Evolutionary conservation across 1,284 basidiomycete species (phyloP).

Genomic region (Ceratobasidium sp.): DNA sequence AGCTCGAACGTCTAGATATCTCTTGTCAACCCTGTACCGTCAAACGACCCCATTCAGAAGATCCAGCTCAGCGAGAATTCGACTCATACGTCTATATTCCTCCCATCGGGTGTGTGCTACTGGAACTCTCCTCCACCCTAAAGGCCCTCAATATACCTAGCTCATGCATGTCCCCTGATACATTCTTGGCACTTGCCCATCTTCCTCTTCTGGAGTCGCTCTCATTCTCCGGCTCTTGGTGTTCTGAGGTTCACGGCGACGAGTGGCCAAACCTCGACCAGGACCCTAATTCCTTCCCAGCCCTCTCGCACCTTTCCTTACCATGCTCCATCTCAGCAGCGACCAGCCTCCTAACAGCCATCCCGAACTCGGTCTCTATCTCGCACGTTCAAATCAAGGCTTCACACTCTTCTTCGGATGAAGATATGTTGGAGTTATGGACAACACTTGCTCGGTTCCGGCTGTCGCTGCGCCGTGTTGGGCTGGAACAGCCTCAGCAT

Average conservation of each 20-base stretch:
- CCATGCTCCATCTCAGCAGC: slow-evolving; percentile 16
- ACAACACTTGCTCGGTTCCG: slow-evolving; percentile 25
- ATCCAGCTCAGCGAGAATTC: slow-evolving; percentile 3
- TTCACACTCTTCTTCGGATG: not conserved
- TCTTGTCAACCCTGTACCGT: slow-evolving; percentile 15
- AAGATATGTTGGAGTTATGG: slow-evolving; percentile 19
- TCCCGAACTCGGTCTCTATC: slow-evolving; percentile 1
- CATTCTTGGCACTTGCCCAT: slow-evolving; percentile 11
- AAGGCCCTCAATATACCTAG: slow-evolving; percentile 12
- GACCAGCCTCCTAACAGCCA: not conserved
- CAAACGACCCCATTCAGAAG: not conserved
- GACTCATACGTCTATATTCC: slow-evolving; percentile 38
- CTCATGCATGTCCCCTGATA: slow-evolving; percentile 35
- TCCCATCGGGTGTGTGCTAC: not conserved
- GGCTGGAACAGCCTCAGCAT: not conserved
- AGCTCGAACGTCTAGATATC: slow-evolving; percentile 21
- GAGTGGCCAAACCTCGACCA: slow-evolving; percentile 24
- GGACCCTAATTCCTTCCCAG: not conserved
- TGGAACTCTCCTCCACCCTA: slow-evolving; percentile 5
- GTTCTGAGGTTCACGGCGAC: slow-evolving; percentile 24
- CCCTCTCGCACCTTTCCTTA: slow-evolving; percentile 7
- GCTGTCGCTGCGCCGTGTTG: not conserved
- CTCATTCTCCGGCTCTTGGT: slow-evolving; percentile 21
- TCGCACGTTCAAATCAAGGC: not conserved
- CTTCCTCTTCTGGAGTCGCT: slow-evolving; percentile 24